phyloP scores from a whole-genome alignment of 179 eudicot species.

The Gypsophila paniculata region DNA sequence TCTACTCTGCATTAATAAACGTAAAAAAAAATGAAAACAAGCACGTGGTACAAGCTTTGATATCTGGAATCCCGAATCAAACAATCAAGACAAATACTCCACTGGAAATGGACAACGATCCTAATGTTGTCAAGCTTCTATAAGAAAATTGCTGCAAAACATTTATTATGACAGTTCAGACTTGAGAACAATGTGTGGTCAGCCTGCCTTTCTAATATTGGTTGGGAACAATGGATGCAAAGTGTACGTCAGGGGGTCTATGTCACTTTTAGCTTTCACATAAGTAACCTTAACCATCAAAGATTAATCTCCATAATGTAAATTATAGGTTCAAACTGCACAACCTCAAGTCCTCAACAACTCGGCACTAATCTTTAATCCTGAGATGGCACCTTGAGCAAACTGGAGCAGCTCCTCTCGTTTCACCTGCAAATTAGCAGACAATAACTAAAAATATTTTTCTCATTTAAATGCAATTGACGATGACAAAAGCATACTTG shows the following conservation, averaged over 20 bases:
- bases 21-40: slow-evolving; percentile 1
- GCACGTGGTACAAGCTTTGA: background rate
- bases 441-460: background rate
- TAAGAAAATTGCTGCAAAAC: background rate
- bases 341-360: slow-evolving; percentile 81
- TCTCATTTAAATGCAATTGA: background rate
- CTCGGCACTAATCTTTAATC: slow-evolving; percentile 86
- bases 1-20: slow-evolving; percentile 67
- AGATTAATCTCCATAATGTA: slow-evolving; percentile 7
- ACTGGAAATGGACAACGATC: background rate
- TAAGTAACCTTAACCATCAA: background rate
- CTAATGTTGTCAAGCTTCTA: background rate
- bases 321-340: slow-evolving; percentile 9
- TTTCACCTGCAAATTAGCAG: slow-evolving; percentile 56
- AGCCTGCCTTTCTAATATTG: too few relatives aligned
- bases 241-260: background rate
- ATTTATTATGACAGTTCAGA: too few relatives aligned
- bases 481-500: background rate
- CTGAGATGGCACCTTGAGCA: slow-evolving; percentile 92
- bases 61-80: background rate
- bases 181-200: too few relatives aligned
- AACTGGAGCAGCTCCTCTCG: slow-evolving; percentile 94
- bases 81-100: background rate
- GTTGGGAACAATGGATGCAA: background rate
- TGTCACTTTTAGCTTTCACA: background rate